Conservation (phyloP, 2,329 filamentous ascomycete genomes). For the Paecilomyces fulvus region DNA sequence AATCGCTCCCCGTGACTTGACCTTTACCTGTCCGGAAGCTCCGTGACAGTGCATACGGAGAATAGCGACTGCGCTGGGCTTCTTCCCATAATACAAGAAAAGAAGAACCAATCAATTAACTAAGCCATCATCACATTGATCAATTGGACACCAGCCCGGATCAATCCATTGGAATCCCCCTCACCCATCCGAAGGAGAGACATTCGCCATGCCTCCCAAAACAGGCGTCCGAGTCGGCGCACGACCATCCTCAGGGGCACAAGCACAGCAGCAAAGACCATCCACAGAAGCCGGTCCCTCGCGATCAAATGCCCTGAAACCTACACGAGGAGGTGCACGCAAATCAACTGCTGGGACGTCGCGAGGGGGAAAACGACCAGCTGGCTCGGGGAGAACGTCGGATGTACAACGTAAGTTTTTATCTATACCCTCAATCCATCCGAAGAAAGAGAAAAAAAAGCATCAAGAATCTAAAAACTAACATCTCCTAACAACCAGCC, state of each 20-base stretch:
- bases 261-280: not conserved
- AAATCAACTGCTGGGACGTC: conserved; percentile 5
- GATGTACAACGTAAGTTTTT: conserved; percentile 30
- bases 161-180: not conserved
- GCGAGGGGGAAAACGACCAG: conserved; percentile 8
- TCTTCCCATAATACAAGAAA: not conserved
- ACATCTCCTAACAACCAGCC: conserved; percentile 37
- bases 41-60: not conserved
- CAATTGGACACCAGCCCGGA: not conserved
- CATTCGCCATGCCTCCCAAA: not conserved
- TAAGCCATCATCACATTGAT: not conserved
- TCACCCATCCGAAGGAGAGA: not conserved
- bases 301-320: not conserved
- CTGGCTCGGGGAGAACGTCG: conserved; percentile 16
- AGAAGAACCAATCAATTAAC: not conserved
- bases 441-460: too few relatives aligned
- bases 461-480: too few relatives aligned
- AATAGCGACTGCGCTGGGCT: not conserved
- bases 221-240: not conserved
- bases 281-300: not conserved
- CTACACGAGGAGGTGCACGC: not conserved
- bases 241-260: not conserved
- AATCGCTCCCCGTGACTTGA: not conserved
- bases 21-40: not conserved
- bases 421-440: not conserved